Evolutionary conservation across 2,329 filamentous ascomycete species (phyloP), one percentile per base, ranked within the genome.

Genomic region (Botrytis fabae): DNA sequence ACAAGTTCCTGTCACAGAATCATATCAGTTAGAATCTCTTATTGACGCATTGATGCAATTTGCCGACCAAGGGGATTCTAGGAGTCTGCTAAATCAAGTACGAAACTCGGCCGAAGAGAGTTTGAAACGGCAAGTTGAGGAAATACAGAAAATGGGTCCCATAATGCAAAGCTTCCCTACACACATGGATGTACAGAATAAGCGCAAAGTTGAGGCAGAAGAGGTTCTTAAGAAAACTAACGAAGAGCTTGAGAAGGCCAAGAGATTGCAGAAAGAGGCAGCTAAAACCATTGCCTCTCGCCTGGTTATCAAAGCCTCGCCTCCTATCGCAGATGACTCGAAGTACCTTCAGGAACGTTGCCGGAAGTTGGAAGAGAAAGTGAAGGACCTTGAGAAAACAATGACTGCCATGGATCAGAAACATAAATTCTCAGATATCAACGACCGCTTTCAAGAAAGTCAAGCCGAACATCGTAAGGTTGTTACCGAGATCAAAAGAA

Each of bases 171-270:
- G 48, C 38, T 69, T 57, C 12, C 65, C 65, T 7, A 57, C 38
- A 6, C 65, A 69, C 40, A 25, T 22, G 48, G 38, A 42, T 22
- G 25, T 22, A 22, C 65, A 69, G 42, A 57, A 8, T 22, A 42
- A n/a, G 57, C 65, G 65, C 25, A 69, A 32, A 57, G 20, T 2
- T 6, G 48, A 69, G 35, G 38, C 51, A 35, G 48, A 57, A 32
- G 18, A 32, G 12, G n/a, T 42, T 16, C 25, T 69, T 20, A 25
- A 28, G n/a, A 44, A 7, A 42, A n/a, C 48, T 7, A 38, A 57
- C 8, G 51, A 69, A 57, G n/a, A 69, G 48, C 51, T 69, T 8
- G 38, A 57, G n/a, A 69, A 57, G n/a, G 35, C 38, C 38, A 57
- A 42, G 65, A 18, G 16, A 7, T 42, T 57, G 54, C 35, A 57